A percentile compares a stretch with the other conserved stretches of the same genome.
Conservation (phyloP, 1,284 basidiomycete species). For the Marasmius fiardii region DNA sequence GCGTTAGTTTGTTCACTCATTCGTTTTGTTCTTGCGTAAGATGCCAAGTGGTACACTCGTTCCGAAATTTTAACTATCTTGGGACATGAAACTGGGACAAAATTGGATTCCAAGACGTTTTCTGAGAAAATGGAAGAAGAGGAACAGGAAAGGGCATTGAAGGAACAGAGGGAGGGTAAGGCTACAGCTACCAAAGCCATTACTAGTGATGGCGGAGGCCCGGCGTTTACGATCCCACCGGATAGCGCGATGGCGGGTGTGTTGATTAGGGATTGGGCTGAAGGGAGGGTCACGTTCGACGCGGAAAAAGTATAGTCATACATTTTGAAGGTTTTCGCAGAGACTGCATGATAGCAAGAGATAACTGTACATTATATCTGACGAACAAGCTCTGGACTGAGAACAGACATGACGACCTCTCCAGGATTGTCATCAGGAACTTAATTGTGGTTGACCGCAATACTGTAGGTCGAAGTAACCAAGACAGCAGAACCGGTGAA, state of each 20-base stretch:
- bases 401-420: no score
- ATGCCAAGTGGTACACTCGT: slow-evolving; percentile 87
- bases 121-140: slow-evolving; percentile 25
- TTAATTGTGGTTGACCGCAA: slow-evolving; percentile 20
- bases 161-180: slow-evolving; percentile 7
- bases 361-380: no score
- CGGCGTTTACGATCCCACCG: slow-evolving; percentile 63
- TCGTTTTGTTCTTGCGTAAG: slow-evolving; percentile 34
- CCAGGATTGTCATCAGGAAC: no score
- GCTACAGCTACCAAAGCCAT: slow-evolving; percentile 9
- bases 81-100: slow-evolving; percentile 50
- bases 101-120: slow-evolving; percentile 62
- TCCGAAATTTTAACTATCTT: slow-evolving; percentile 56
- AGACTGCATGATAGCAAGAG: no score
- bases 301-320: not conserved
- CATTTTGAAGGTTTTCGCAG: not conserved
- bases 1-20: not conserved
- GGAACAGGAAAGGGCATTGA: not conserved
- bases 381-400: no score
- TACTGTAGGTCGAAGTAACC: slow-evolving; percentile 33
- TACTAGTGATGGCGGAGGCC: slow-evolving; percentile 27
- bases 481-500: slow-evolving; percentile 42
- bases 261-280: slow-evolving; percentile 64
- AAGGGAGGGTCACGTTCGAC: slow-evolving; percentile 36
- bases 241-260: slow-evolving; percentile 67